phyloP scores from a whole-genome alignment of 2,329 filamentous ascomycete species.

The Thielaviopsis populi region DNA sequence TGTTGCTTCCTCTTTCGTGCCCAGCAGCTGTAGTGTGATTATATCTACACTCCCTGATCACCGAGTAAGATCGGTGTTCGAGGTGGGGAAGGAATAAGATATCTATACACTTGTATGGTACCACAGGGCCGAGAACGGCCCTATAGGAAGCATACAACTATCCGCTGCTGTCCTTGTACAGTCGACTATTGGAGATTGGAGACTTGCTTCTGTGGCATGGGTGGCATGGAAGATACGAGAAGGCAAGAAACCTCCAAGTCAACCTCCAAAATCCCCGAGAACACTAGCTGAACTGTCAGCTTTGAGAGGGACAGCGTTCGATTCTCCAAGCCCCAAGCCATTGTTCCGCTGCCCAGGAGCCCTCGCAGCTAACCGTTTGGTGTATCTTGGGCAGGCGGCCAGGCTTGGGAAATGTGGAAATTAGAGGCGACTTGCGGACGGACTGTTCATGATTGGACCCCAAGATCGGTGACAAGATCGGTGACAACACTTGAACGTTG shows the following conservation, averaged over 20 bases:
- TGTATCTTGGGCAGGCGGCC: background rate
- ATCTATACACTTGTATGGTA: background rate
- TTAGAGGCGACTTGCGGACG: background rate
- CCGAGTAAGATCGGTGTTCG: background rate
- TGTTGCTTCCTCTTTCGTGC: background rate
- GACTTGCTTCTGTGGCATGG: background rate
- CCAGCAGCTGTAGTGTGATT: too few species aligned
- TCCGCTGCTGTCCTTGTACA: background rate
- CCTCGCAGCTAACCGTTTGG: too few species aligned
- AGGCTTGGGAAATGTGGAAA: background rate
- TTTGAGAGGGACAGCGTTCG: background rate
- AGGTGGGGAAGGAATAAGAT: background rate
- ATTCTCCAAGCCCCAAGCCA: background rate
- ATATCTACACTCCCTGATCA: background rate
- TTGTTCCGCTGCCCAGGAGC: background rate
- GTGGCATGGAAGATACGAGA: background rate
- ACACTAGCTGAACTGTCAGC: background rate
- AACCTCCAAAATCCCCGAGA: background rate
- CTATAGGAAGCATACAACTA: background rate
- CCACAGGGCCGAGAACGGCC: background rate
- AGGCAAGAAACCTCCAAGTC: background rate
- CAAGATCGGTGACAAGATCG: background rate
- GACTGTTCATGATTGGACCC: too few species aligned
- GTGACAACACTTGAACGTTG: background rate
- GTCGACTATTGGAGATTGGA: background rate